phyloP scores from a whole-genome alignment of 31 red algal genomes.

The Endocladia muricata region DNA sequence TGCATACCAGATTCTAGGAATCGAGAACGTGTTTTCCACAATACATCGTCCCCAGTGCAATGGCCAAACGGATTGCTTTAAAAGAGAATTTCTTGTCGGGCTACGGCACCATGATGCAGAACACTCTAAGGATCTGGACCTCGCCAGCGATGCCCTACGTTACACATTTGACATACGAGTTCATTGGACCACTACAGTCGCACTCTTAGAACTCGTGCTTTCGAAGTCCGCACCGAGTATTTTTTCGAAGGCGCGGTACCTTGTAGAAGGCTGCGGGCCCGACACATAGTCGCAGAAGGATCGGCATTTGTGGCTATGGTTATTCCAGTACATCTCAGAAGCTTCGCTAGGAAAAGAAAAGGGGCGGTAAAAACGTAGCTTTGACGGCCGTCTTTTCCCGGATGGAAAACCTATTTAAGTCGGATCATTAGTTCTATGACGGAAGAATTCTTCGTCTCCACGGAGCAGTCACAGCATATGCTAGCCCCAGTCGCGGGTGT shows the following conservation, averaged over 20 bases:
- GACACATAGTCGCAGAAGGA: neutral
- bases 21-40: conserved; percentile 25
- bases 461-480: no score
- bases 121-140: conserved; percentile 17
- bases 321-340: neutral
- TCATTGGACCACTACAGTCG: conserved; percentile 8
- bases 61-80: conserved; percentile 43
- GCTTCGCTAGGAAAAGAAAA: neutral
- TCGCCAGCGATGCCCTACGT: neutral
- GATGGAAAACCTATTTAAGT: neutral
- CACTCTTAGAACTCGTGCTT: conserved; percentile 32
- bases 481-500: no score
- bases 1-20: conserved; percentile 18
- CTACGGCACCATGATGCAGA: conserved; percentile 10
- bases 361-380: neutral
- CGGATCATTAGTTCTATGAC: no score
- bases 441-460: no score
- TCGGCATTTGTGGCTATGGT: neutral
- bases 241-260: neutral
- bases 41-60: conserved; percentile 40
- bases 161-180: conserved; percentile 8
- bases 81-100: conserved; percentile 4
- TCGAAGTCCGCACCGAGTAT: neutral
- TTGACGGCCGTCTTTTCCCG: neutral
- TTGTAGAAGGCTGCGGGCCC: neutral